Evolutionary conservation across 441 rosid genomes (phyloP).

Genomic region (Eugenia klotzschiana): DNA sequence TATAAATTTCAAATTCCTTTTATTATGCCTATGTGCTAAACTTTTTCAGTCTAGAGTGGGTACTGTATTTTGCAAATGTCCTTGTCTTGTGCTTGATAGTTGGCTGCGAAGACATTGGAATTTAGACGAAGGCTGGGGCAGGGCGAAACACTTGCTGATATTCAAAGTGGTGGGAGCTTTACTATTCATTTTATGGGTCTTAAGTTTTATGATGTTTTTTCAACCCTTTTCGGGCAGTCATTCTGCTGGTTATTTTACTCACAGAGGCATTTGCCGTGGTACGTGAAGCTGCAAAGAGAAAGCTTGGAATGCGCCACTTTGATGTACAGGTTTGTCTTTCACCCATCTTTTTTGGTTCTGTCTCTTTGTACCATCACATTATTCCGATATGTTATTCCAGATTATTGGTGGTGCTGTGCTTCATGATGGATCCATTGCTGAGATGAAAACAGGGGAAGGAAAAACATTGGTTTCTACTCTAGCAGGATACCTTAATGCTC

Average conservation of each 20-base stretch:
- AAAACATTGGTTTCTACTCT: slow-evolving; percentile 88
- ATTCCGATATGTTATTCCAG: slow-evolving; percentile 14
- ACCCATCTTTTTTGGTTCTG: neutral
- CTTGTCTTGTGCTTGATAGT: slow-evolving; percentile 19
- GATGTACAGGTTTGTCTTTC: slow-evolving; percentile 65
- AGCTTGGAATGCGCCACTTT: slow-evolving; percentile 97
- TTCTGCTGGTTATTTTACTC: neutral
- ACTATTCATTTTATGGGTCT: neutral
- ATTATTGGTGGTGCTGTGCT: slow-evolving; percentile 93
- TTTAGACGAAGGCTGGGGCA: slow-evolving; percentile 48
- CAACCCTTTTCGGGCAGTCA: neutral
- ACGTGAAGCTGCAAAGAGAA: slow-evolving; percentile 93
- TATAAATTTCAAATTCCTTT: slow-evolving; percentile 1
- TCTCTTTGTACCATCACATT: neutral
- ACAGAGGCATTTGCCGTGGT: slow-evolving; percentile 91
- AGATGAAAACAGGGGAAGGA: slow-evolving; percentile 92
- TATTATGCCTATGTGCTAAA: neutral
- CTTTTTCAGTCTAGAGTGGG: neutral
- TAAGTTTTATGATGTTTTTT: neutral
- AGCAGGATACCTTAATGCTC: slow-evolving; percentile 90
- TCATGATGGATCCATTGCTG: slow-evolving; percentile 92
- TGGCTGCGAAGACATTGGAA: slow-evolving; percentile 66
- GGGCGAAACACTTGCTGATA: slow-evolving; percentile 53
- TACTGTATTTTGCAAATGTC: neutral
- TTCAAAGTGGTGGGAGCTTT: slow-evolving; percentile 57